phyloP scores from a whole-genome alignment of 495 filamentous ascomycete species.

The Penicillium desertorum region DNA sequence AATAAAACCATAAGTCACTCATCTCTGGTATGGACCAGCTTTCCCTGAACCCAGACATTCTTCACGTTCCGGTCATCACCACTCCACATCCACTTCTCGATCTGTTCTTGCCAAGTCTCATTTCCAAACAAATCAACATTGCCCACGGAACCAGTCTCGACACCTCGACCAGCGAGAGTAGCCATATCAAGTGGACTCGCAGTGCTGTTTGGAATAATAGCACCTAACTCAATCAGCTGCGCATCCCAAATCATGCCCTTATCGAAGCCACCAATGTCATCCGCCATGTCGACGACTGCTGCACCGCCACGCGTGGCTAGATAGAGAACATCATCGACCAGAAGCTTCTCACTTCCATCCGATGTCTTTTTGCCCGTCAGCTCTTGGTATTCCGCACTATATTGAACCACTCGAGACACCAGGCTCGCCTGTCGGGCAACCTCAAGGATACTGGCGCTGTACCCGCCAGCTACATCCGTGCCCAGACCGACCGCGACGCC shows the following conservation, averaged over 20 bases:
- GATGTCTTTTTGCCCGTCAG: constrained; percentile 4
- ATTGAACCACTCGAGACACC: constrained; percentile 53
- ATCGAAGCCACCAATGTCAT: constrained; percentile 72
- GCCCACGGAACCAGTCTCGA: constrained; percentile 21
- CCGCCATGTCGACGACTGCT: constrained; percentile 66
- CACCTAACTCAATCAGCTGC: constrained; percentile 68
- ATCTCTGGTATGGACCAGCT: constrained; percentile 59
- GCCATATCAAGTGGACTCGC: constrained; percentile 13
- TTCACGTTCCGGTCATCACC: constrained; percentile 84
- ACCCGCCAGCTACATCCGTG: constrained; percentile 87
- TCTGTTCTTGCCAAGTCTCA: constrained; percentile 73
- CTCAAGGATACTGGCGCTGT: constrained; percentile 72
- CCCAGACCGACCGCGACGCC: constrained; percentile 81
- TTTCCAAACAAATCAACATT: constrained; percentile 77
- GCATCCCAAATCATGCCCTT: constrained; percentile 87
- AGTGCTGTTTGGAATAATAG: neutral
- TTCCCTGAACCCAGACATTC: constrained; percentile 69
- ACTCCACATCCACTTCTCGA: constrained; percentile 88
- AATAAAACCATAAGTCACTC: too few species aligned
- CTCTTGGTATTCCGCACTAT: neutral
- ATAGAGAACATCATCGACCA: constrained; percentile 81
- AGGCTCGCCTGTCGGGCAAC: constrained; percentile 75
- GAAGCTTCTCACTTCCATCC: constrained; percentile 53
- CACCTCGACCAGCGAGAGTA: constrained; percentile 9
- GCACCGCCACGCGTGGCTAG: constrained; percentile 82